Base-by-base conservation (phyloP, 2,329 filamentous ascomycete species). In the Paraphoma chrysanthemicola region DNA sequence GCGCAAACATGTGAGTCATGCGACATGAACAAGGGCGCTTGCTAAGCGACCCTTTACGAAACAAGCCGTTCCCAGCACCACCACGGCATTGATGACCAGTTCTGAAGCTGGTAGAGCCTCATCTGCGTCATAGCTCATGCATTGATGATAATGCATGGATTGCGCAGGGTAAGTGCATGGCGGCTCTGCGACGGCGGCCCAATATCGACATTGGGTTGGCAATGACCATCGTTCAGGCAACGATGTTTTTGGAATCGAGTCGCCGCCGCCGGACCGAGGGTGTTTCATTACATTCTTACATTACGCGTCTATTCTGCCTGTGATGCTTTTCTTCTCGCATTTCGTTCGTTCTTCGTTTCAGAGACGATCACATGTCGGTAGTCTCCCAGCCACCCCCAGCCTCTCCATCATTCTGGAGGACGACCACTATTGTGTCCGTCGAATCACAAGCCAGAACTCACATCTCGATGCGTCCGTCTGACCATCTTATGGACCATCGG, bases 91-190 rank as follows among this genome's bases (percentile, higher is more conserved):
- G 62, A 66, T 58, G 54, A 61, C 47, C 51, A 60, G 57, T 63
- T 65, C 59, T 55, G 53, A 58, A 55, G 59, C 51, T 48, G 49
- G 52, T 62, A 56, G 62, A 63, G 54, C 49, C 48, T 48, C 48
- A 51, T 59, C 51, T 56, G 65, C 62, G 65, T 69, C 64, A 67
- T 63, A 60, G 44, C 56, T 48, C 59, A 53, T 44, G 58, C 57
- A 59, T 56, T 55, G 55, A 47, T 51, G 54, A 57, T 44, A 55
- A 55, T 14, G 33, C 63, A 63, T 55, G 57, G 46, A 53, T 60
- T 31, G 41, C 44, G 53, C 54, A 59, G 54, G 53, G 53, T 53
- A 49, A 52, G 48, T 53, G 56, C 49, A 51, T 46, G 45, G 49
- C 57, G 56, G 56, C 56, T 60, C 56, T 53, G 48, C 48, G 23